phyloP scores from a whole-genome alignment of 2,329 filamentous ascomycete species.

The Falciphora oryzae region DNA sequence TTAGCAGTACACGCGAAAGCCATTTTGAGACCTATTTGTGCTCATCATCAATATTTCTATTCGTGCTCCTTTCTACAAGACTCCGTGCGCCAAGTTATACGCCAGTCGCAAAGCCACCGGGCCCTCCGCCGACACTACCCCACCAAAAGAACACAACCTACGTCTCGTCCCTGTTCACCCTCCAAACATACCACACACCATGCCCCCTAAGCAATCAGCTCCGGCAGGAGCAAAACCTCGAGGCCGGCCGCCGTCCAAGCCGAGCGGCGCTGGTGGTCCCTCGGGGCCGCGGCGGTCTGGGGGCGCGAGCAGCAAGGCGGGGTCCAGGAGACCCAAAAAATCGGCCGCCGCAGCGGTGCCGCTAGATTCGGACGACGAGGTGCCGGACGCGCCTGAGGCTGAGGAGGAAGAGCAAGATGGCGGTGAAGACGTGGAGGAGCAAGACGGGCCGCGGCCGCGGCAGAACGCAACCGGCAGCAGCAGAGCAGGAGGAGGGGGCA shows the following conservation, averaged over 20 bases:
- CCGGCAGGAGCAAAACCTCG: constrained; percentile 5
- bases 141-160: not conserved
- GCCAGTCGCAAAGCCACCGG: not conserved
- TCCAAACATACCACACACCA: constrained; percentile 17
- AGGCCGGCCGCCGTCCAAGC: constrained; percentile 16
- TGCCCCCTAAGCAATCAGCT: constrained; percentile 35
- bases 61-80: no score
- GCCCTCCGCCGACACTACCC: not conserved
- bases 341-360: not conserved
- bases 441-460: not conserved
- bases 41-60: not conserved
- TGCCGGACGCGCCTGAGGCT: not conserved
- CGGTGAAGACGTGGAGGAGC: not conserved
- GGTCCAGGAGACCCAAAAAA: constrained; percentile 9
- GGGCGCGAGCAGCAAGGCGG: constrained; percentile 7
- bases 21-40: no score
- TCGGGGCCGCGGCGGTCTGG: not conserved
- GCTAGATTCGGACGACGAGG: not conserved
- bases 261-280: constrained; percentile 13
- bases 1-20: no score
- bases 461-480: not conserved
- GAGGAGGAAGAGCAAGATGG: not conserved
- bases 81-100: not conserved
- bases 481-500: constrained; percentile 17
- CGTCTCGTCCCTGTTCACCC: not conserved